Evolutionary conservation across 495 filamentous ascomycete species (phyloP).

Genomic region (Aspergillus hancockii): DNA sequence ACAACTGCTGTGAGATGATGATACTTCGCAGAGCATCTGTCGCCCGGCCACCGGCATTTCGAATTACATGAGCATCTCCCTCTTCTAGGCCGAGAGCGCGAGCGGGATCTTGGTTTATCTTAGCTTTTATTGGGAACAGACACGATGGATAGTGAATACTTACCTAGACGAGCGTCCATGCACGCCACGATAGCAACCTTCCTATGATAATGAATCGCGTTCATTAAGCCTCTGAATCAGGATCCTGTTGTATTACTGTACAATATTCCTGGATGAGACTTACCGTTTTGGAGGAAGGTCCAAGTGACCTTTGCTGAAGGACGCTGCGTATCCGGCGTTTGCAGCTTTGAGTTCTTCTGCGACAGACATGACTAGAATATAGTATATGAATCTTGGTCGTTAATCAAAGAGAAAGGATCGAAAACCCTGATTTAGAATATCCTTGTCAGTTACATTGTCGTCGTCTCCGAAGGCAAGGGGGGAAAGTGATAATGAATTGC

Average conservation of each 20-base stretch:
- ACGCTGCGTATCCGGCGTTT: constrained; percentile 62
- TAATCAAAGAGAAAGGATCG: no score
- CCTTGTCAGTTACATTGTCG: neutral
- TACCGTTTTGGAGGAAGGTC: constrained; percentile 71
- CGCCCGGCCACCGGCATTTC: constrained; percentile 70
- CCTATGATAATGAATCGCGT: neutral
- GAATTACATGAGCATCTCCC: constrained; percentile 80
- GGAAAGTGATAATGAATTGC: neutral
- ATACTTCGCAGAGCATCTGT: constrained; percentile 71
- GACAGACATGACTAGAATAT: constrained; percentile 27
- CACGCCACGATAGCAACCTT: constrained; percentile 61
- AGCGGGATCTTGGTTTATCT: constrained; percentile 52
- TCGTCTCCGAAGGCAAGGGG: neutral
- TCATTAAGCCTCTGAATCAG: neutral
- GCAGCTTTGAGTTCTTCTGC: constrained; percentile 39
- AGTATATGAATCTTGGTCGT: neutral
- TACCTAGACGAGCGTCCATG: constrained; percentile 79
- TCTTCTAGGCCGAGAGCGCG: constrained; percentile 71
- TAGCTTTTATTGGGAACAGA: neutral
- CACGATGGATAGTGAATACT: neutral
- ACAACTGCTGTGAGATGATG: constrained; percentile 77
- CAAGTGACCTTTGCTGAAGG: constrained; percentile 64
- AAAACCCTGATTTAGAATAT: neutral
- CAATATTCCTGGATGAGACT: constrained; percentile 7
- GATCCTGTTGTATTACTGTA: no score